Conservation (phyloP, 169 alveolate genomes). For the Cyclospora cayetanensis region DNA sequence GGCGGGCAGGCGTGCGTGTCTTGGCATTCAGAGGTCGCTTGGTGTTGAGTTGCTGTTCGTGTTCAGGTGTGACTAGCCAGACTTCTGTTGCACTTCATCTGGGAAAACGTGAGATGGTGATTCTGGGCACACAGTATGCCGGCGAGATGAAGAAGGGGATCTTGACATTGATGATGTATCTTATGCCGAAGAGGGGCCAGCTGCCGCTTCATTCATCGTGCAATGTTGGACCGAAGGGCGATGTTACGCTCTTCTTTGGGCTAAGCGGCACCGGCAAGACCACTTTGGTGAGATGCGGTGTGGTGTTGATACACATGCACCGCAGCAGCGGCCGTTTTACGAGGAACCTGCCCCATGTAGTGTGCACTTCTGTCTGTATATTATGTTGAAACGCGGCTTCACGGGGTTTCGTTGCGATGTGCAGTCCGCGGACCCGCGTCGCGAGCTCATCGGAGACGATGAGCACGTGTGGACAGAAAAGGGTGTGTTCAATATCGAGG, state of each 20-base stretch:
- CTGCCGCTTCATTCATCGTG: slow-evolving; percentile 98
- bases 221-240: slow-evolving; percentile 93
- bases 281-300: slow-evolving; percentile 80
- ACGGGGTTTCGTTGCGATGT: not conserved
- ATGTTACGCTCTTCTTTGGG: slow-evolving; percentile 96
- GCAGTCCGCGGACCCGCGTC: slow-evolving; percentile 93
- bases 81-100: slow-evolving; percentile 93
- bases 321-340: not conserved
- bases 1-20: no score
- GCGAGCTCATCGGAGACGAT: slow-evolving; percentile 96
- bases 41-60: not conserved
- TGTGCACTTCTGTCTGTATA: not conserved
- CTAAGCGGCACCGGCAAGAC: slow-evolving; percentile 99
- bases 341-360: not conserved
- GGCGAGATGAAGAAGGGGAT: slow-evolving; percentile 98
- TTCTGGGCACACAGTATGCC: slow-evolving; percentile 97
- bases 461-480: slow-evolving; percentile 97
- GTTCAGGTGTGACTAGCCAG: slow-evolving; percentile 87
- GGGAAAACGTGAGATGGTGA: slow-evolving; percentile 91
- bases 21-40: no score
- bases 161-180: slow-evolving; percentile 92
- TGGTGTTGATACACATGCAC: not conserved
- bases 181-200: slow-evolving; percentile 91
- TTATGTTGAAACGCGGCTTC: not conserved
- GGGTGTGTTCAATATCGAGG: slow-evolving; percentile 98